Evolutionary conservation across 352 stramenopile genomes (phyloP), one percentile per base, ranked within the genome.

Genomic region (Globisporangium takayamanum): DNA sequence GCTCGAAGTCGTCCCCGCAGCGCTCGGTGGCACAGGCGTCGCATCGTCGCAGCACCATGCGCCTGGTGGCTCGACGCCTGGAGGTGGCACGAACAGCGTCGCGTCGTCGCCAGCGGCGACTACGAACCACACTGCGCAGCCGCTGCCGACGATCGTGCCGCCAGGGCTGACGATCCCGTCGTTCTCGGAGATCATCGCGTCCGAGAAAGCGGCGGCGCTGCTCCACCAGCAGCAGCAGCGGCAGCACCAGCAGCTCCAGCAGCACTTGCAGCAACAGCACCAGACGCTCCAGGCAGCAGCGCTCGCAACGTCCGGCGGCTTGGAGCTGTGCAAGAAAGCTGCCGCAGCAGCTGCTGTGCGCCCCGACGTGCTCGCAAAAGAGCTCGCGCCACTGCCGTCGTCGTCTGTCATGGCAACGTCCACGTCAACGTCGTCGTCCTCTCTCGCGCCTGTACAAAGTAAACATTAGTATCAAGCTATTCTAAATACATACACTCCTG

Each of bases 1-100:
- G 53, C 66, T 92, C 46, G 82, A 92, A 69, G 72, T 84, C 30
- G 77, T 91, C 30, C 75, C 78, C 36, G 76, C 74, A 20, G 76
- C 70, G 1, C 57, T 62, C 36, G 49, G 60, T 33, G 53, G 74
- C 62, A 67, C 66, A 50, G 51, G 78, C 64, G 60, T 64, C 30
- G 42, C 76, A 57, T 62, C 69, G 42, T 55, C 73, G 47, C 18
- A 73, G 56, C 33, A 58, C 60, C 33, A 26, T 30, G 30, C 22
- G 15, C 25, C n/a, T 36, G 50, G 41, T n/a, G 39, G n/a, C 20
- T 48, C 49, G 16, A 26, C 51, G 10, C 44, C 44, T 5, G 14
- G 44, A 5, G 20, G n/a, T 25, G 8, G 5, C 2, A 12, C 16
- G 16, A 49, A 8, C n/a, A 66, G 60, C 60, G 41, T 57, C 20